A percentile compares a stretch with the other conserved stretches of the same genome.
phyloP scores from a whole-genome alignment of 1,284 basidiomycete species.

The Blastosporella zonata region DNA sequence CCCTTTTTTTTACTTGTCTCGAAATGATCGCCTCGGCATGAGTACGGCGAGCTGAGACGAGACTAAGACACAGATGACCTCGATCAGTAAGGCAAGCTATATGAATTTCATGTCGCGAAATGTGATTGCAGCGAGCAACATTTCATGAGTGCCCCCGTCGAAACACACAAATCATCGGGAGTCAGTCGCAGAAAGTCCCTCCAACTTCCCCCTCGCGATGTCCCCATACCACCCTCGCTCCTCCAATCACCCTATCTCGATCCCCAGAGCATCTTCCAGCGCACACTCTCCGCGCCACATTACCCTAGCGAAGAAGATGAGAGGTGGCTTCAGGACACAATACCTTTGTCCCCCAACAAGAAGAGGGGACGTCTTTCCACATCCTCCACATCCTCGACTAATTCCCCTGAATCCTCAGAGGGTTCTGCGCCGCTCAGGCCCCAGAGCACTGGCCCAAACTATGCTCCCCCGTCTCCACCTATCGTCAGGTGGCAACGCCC shows the following conservation, averaged over 20 bases:
- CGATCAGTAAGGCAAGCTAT: not conserved
- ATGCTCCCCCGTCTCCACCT: slow-evolving; percentile 16
- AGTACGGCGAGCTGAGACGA: slow-evolving; percentile 17
- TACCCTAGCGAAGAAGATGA: slow-evolving; percentile 49
- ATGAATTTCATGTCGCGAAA: not conserved
- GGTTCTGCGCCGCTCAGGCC: not conserved
- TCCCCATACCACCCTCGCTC: slow-evolving; percentile 57
- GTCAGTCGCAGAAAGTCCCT: slow-evolving; percentile 23
- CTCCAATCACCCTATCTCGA: slow-evolving; percentile 50
- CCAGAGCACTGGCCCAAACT: slow-evolving; percentile 4
- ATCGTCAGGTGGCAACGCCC: slow-evolving; percentile 11
- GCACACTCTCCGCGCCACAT: slow-evolving; percentile 28
- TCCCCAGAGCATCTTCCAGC: slow-evolving; percentile 46
- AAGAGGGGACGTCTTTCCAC: slow-evolving; percentile 7
- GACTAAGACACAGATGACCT: slow-evolving; percentile 9
- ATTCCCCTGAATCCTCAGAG: slow-evolving; percentile 3
- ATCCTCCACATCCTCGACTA: not conserved
- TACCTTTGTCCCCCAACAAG: slow-evolving; percentile 35
- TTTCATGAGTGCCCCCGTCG: slow-evolving; percentile 7
- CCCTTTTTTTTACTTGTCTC: slow-evolving; percentile 6
- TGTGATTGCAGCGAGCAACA: not conserved
- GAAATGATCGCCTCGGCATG: slow-evolving; percentile 4
- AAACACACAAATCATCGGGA: slow-evolving; percentile 8
- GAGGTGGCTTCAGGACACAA: slow-evolving; percentile 59
- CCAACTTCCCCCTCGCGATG: slow-evolving; percentile 26